Conservation (phyloP, 2,329 filamentous ascomycete species). For the Diaporthe citrichinensis region DNA sequence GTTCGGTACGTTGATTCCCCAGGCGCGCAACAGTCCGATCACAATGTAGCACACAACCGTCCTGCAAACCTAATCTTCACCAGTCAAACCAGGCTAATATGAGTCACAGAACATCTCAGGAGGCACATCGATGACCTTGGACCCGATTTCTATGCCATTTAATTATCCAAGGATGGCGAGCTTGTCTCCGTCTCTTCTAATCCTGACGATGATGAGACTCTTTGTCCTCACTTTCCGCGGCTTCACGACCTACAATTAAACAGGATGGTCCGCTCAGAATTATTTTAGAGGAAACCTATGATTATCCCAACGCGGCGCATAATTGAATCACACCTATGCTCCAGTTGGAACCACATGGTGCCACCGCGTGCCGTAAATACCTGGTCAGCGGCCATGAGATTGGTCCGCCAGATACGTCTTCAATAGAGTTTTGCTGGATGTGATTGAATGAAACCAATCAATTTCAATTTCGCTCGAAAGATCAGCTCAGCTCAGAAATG, state of each 20-base stretch:
- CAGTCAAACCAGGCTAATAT: neutral
- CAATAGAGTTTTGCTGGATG: accelerated
- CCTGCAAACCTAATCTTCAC: neutral
- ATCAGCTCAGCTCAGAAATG: too few relatives aligned
- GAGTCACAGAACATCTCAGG: neutral
- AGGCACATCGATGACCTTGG: neutral
- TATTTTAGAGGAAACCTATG: too few relatives aligned
- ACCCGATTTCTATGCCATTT: neutral
- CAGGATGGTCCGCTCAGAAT: too few relatives aligned
- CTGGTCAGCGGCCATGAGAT: too few relatives aligned
- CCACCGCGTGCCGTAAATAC: too few relatives aligned
- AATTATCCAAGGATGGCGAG: neutral
- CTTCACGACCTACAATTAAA: too few relatives aligned
- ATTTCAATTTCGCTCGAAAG: too few relatives aligned
- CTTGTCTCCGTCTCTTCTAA: neutral
- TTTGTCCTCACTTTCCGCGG: neutral
- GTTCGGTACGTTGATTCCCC: neutral
- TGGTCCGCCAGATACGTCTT: too few relatives aligned
- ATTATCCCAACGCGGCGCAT: too few relatives aligned
- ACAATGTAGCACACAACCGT: neutral
- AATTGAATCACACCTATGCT: too few relatives aligned
- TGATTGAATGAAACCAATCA: too few relatives aligned
- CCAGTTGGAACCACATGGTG: too few relatives aligned
- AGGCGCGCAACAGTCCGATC: neutral
- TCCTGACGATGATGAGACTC: neutral